Evolutionary conservation across 2,329 filamentous ascomycete genomes (phyloP).

Genomic region (Fusarium pseudonygamai): DNA sequence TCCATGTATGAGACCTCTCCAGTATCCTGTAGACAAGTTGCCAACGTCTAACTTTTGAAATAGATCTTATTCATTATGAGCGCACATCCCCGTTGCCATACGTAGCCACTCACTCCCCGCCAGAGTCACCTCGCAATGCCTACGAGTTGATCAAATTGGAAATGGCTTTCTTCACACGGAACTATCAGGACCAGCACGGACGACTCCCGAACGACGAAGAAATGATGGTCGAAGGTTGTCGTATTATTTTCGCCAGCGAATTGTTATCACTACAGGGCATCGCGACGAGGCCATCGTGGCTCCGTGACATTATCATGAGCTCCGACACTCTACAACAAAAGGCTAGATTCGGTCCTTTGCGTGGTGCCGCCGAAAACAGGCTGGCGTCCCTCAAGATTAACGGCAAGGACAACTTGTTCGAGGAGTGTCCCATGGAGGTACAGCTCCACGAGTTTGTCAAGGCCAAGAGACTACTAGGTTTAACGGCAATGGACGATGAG

Average conservation of each 20-base stretch:
- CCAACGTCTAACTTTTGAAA: conserved; percentile 54
- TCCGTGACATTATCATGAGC: conserved; percentile 67
- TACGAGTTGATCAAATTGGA: conserved; percentile 70
- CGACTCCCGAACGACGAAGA: conserved; percentile 60
- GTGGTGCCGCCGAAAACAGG: conserved; percentile 57
- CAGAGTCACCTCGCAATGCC: conserved; percentile 63
- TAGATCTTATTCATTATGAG: conserved; percentile 72
- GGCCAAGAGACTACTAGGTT: conserved; percentile 61
- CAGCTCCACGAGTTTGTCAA: conserved; percentile 64
- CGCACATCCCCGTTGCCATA: conserved; percentile 66
- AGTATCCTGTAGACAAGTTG: conserved; percentile 50
- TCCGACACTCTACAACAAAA: conserved; percentile 53
- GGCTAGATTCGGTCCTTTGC: conserved; percentile 60
- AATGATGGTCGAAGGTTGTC: conserved; percentile 66
- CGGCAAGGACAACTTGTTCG: conserved; percentile 66
- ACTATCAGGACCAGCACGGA: conserved; percentile 54
- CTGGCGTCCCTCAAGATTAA: conserved; percentile 63
- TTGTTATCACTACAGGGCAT: conserved; percentile 53
- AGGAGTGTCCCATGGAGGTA: conserved; percentile 64
- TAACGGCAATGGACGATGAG: conserved; percentile 68
- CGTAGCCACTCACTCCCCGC: conserved; percentile 55
- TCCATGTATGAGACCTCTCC: conserved; percentile 63
- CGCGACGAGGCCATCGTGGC: conserved; percentile 59
- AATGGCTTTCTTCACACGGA: conserved; percentile 61
- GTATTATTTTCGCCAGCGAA: conserved; percentile 66